These are phyloP conservation scores for Saturnispora saitoi DNA, from an alignment of 805 yeast species.

Conservation along the genomic window DNA sequence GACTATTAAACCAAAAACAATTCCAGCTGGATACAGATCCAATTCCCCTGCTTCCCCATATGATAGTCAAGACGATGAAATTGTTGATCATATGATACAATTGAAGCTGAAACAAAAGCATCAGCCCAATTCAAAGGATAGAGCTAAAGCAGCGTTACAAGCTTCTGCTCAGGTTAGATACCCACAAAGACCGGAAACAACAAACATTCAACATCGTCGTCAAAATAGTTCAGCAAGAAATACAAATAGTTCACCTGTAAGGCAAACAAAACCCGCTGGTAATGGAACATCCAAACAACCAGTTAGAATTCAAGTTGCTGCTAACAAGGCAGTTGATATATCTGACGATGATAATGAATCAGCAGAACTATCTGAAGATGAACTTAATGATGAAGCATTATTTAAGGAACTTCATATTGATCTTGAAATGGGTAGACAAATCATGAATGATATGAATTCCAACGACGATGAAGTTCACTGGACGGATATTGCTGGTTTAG, in stretches of 20 bases:
- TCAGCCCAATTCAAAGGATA: constrained; percentile 21
- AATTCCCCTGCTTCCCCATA: constrained; percentile 7
- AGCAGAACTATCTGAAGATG: constrained; percentile 15
- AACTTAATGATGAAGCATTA: constrained; percentile 25
- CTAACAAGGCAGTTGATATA: constrained; percentile 14
- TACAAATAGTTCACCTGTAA: neutral
- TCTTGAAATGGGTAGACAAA: constrained; percentile 23
- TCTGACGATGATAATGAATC: neutral
- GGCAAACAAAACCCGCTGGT: neutral
- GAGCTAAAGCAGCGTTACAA: constrained; percentile 27
- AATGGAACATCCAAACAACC: constrained; percentile 1
- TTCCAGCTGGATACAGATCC: neutral
- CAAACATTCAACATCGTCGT: neutral
- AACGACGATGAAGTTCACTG: constrained; percentile 87
- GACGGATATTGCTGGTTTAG: constrained; percentile 93
- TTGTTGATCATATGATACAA: constrained; percentile 5
- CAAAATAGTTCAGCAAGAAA: neutral
- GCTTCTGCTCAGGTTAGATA: constrained; percentile 27
- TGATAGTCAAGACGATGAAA: constrained; percentile 13
- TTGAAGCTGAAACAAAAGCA: constrained; percentile 9
- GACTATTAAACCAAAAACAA: neutral
- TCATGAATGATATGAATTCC: constrained; percentile 78
- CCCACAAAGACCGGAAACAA: constrained; percentile 15
- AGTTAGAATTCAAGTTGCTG: neutral
- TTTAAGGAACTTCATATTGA: constrained; percentile 29